These are phyloP conservation scores for Kalanchoe fedtschenkoi DNA, from an alignment of 164 flowering plant genomes.

Conservation along the genomic window DNA sequence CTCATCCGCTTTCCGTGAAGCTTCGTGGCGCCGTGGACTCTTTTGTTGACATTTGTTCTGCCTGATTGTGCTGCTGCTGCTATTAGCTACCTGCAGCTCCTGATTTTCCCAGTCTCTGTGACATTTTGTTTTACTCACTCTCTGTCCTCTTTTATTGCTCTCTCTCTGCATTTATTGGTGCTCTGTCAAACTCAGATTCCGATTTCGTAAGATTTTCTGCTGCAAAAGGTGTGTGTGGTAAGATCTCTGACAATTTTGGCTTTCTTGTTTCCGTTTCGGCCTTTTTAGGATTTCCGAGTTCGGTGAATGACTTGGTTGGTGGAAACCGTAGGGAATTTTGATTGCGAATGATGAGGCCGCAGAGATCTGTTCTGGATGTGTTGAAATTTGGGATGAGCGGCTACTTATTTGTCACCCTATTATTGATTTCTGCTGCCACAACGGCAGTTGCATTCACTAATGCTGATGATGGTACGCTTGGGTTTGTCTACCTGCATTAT, in stretches of 20 bases:
- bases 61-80: not conserved
- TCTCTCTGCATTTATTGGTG: too few species aligned
- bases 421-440: conserved; percentile 24
- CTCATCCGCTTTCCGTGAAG: not conserved
- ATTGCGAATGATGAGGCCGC: conserved; percentile 22
- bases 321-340: too few species aligned
- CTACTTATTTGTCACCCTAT: conserved; percentile 18
- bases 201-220: too few species aligned
- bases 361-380: conserved; percentile 26
- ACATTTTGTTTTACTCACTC: not conserved
- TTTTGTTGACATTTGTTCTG: too few species aligned
- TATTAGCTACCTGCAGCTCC: too few species aligned
- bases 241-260: too few species aligned
- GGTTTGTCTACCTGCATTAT: not conserved
- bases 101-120: not conserved
- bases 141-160: too few species aligned
- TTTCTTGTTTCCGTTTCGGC: not conserved
- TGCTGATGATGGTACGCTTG: conserved; percentile 14
- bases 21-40: not conserved
- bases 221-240: too few species aligned
- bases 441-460: conserved; percentile 37
- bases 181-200: too few species aligned
- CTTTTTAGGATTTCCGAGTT: not conserved
- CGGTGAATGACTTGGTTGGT: not conserved
- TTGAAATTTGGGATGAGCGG: conserved; percentile 30